These are phyloP conservation scores for Solanum chmielewskii DNA, from an alignment of 257 asterid species.

Conservation along the genomic window DNA sequence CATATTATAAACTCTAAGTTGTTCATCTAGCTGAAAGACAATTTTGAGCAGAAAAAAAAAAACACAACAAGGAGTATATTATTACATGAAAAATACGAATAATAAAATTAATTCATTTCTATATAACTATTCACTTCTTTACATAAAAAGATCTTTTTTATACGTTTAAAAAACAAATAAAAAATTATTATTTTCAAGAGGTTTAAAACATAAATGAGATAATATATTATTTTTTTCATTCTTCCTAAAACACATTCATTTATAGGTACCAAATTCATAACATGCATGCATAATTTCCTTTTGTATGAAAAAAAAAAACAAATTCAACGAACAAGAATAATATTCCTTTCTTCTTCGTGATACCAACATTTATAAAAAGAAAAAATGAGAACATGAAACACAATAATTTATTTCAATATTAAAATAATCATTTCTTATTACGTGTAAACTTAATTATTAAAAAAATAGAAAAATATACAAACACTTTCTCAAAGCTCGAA, in stretches of 20 bases:
- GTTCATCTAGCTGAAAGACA: not conserved
- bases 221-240: not conserved
- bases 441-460: not conserved
- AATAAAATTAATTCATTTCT: not conserved
- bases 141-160: not conserved
- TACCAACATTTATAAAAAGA: not conserved
- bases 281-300: not conserved
- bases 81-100: not conserved
- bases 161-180: not conserved
- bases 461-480: not conserved
- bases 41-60: not conserved
- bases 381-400: not conserved
- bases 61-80: not conserved
- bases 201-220: not conserved
- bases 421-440: not conserved
- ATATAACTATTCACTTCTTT: not conserved
- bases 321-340: not conserved
- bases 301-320: not conserved
- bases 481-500: no score
- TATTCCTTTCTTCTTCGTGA: not conserved
- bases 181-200: not conserved
- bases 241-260: not conserved
- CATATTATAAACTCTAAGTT: not conserved
- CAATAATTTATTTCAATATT: not conserved
- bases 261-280: not conserved